These are phyloP conservation scores for Fusarium sp. DNA, from an alignment of 2,329 filamentous ascomycete species.

Conservation along the genomic window DNA sequence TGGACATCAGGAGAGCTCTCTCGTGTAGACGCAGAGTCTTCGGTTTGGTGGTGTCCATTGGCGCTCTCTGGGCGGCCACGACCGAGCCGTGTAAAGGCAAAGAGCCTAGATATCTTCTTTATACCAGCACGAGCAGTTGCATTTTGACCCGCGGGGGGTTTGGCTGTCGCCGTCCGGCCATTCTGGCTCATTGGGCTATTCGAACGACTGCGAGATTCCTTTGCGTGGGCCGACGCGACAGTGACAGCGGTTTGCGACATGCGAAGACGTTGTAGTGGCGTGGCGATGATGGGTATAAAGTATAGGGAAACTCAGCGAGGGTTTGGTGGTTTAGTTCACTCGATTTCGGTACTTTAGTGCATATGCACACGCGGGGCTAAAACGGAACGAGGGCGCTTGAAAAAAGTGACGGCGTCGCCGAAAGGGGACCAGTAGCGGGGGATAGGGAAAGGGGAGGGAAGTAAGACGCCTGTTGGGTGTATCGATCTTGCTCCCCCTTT, in stretches of 20 bases:
- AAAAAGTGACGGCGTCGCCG: slow-evolving; percentile 33
- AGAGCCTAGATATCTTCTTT: slow-evolving; percentile 56
- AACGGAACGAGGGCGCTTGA: slow-evolving; percentile 3
- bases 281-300: not conserved
- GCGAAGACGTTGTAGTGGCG: slow-evolving; percentile 11
- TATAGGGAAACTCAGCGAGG: slow-evolving; percentile 14
- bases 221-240: slow-evolving; percentile 37
- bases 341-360: slow-evolving; percentile 19
- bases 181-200: slow-evolving; percentile 46
- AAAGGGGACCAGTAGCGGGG: slow-evolving; percentile 33
- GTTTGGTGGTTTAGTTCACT: slow-evolving; percentile 27
- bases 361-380: slow-evolving; percentile 33
- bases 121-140: slow-evolving; percentile 44
- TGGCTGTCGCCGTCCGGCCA: slow-evolving; percentile 46
- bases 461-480: slow-evolving; percentile 6
- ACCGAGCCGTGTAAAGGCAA: slow-evolving; percentile 51
- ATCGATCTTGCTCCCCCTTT: slow-evolving; percentile 24
- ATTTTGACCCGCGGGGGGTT: slow-evolving; percentile 37
- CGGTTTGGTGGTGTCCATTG: slow-evolving; percentile 35
- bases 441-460: not conserved
- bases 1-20: slow-evolving; percentile 52
- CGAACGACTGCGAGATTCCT: slow-evolving; percentile 18
- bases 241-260: slow-evolving; percentile 39
- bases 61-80: slow-evolving; percentile 46
- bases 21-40: slow-evolving; percentile 42